Evolutionary conservation across 164 flowering plant species (phyloP).

Genomic region (Liquidambar formosana): DNA sequence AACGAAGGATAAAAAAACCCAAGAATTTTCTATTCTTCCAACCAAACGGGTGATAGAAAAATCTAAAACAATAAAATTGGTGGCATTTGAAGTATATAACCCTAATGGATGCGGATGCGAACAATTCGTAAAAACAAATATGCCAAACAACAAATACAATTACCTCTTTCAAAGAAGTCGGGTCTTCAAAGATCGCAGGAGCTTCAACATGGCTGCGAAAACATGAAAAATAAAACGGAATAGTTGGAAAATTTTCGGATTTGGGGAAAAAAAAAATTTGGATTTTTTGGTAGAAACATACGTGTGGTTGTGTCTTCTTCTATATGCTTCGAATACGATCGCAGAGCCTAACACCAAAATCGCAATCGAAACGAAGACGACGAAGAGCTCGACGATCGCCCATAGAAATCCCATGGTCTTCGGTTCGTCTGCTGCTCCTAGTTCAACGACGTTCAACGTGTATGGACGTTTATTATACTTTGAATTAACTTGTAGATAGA

Average conservation of each 20-base stretch:
- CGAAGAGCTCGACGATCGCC: slow-evolving; percentile 36
- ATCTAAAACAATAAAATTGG: too few species aligned
- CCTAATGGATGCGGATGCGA: background rate
- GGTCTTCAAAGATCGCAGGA: slow-evolving; percentile 63
- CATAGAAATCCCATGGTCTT: slow-evolving; percentile 38
- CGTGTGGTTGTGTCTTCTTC: slow-evolving; percentile 53
- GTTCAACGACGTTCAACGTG: background rate
- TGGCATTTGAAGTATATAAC: too few species aligned
- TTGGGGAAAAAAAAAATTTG: background rate
- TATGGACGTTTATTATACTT: too few species aligned
- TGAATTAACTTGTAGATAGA: too few species aligned
- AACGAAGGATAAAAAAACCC: too few species aligned
- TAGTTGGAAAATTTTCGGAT: background rate
- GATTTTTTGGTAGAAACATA: slow-evolving; percentile 10
- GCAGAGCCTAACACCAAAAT: slow-evolving; percentile 28
- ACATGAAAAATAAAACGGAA: background rate
- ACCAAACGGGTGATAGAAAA: too few species aligned
- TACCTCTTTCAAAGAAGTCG: slow-evolving; percentile 69
- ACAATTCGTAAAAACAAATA: background rate
- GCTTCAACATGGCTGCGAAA: slow-evolving; percentile 51
- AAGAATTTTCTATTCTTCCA: too few species aligned
- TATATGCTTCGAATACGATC: slow-evolving; percentile 44
- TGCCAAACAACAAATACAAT: background rate
- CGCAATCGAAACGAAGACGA: slow-evolving; percentile 25
- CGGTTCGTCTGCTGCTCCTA: background rate